Percentiles rank a stretch among this genome's conserved stretches.
These are phyloP conservation scores for Mycena latifolia DNA, from an alignment of 768 basidiomycete genomes.

Conservation along the genomic window DNA sequence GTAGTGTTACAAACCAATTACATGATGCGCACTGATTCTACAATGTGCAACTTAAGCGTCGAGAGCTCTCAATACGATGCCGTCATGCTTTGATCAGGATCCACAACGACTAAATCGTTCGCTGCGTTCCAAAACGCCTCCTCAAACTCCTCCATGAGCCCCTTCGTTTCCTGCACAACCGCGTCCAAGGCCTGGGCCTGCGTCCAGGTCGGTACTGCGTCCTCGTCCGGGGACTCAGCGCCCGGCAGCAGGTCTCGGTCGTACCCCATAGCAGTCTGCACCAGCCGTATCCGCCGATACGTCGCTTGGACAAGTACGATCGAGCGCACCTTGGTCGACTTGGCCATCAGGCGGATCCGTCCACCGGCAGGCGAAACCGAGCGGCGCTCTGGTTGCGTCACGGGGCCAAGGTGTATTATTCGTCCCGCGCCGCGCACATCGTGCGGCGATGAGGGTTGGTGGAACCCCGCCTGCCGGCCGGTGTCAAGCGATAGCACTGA, in stretches of 20 bases:
- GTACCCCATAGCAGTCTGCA: conserved; percentile 77
- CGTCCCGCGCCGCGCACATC: conserved; percentile 53
- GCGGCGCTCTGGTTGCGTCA: conserved; percentile 25
- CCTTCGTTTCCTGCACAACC: conserved; percentile 66
- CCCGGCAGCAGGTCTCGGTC: conserved; percentile 61
- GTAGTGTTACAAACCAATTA: no score
- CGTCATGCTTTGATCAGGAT: conserved; percentile 37
- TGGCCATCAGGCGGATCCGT: conserved; percentile 43
- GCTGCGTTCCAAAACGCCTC: conserved; percentile 45
- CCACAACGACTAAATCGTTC: conserved; percentile 46
- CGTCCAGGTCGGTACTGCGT: conserved; percentile 64
- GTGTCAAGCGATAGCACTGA: conserved; percentile 36
- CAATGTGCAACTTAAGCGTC: no score
- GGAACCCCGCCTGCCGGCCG: conserved; percentile 57
- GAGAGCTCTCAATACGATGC: background rate
- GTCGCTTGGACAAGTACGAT: conserved; percentile 66
- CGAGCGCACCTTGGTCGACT: conserved; percentile 62
- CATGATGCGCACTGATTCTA: no score
- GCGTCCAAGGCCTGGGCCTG: conserved; percentile 63
- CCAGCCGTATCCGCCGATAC: conserved; percentile 70
- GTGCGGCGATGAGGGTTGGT: conserved; percentile 52
- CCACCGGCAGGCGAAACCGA: conserved; percentile 38
- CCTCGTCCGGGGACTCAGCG: conserved; percentile 45
- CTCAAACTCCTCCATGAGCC: conserved; percentile 72
- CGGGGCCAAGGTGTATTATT: conserved; percentile 58